Evolutionary conservation across 305 asterid species (phyloP).

Genomic region (Andrographis paniculata): DNA sequence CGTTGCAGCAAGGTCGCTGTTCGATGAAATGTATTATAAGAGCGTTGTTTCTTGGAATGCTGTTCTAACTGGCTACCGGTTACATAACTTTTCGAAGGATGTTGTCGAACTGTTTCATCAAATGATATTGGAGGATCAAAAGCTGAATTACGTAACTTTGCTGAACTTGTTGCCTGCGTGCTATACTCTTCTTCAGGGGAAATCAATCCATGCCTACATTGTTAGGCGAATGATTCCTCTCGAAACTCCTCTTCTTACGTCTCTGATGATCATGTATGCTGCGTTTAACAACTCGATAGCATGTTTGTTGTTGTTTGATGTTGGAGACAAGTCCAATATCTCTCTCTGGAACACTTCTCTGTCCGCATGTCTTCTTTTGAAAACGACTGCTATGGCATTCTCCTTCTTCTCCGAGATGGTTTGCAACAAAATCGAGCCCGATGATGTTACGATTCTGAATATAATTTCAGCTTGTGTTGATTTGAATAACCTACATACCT

Average conservation of each 20-base stretch:
- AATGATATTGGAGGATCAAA: slow-evolving; percentile 35
- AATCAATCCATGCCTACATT: slow-evolving; percentile 43
- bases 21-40: slow-evolving; percentile 34
- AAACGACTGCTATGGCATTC: slow-evolving; percentile 25
- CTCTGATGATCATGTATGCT: slow-evolving; percentile 56
- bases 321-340: slow-evolving; percentile 35
- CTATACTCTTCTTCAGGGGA: slow-evolving; percentile 27
- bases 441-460: slow-evolving; percentile 34
- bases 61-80: slow-evolving; percentile 48
- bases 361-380: slow-evolving; percentile 32
- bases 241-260: slow-evolving; percentile 43
- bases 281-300: slow-evolving; percentile 23
- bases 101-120: slow-evolving; percentile 25
- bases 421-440: slow-evolving; percentile 26
- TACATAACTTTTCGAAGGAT: slow-evolving; percentile 23
- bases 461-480: slow-evolving; percentile 42
- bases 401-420: slow-evolving; percentile 35
- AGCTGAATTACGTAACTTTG: slow-evolving; percentile 46
- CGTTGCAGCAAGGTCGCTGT: slow-evolving; percentile 30
- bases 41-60: slow-evolving; percentile 64
- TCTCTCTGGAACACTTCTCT: slow-evolving; percentile 57
- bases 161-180: slow-evolving; percentile 44
- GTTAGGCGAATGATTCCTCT: slow-evolving; percentile 26
- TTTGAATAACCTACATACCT: slow-evolving; percentile 28
- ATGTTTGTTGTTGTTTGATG: slow-evolving; percentile 30